A percentile compares a stretch with the other conserved stretches of the same genome.
These are phyloP conservation scores for Aspergillus costaricaensis DNA, from an alignment of 2,329 filamentous ascomycete genomes.

Conservation along the genomic window DNA sequence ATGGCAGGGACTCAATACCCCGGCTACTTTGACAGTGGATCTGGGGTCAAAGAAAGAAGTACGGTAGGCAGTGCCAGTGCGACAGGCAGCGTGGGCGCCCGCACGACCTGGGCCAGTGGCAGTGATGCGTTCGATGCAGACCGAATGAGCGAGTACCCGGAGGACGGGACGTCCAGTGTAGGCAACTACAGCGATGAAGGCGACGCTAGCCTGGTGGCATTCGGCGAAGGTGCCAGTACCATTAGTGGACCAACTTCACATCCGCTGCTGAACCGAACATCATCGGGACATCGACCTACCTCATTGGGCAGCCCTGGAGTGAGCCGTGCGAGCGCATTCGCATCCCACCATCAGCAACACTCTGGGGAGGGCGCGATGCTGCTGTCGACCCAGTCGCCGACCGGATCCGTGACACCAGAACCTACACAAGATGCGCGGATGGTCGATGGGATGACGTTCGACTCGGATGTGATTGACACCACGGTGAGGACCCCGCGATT, in stretches of 20 bases:
- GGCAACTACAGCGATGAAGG: constrained; percentile 86
- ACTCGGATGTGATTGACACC: constrained; percentile 64
- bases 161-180: constrained; percentile 63
- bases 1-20: constrained; percentile 50
- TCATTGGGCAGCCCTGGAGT: constrained; percentile 42
- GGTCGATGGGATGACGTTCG: constrained; percentile 68
- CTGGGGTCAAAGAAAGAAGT: constrained; percentile 75
- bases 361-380: constrained; percentile 44
- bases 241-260: constrained; percentile 74
- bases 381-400: constrained; percentile 34
- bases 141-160: constrained; percentile 67
- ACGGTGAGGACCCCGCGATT: constrained; percentile 61
- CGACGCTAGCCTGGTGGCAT: constrained; percentile 80
- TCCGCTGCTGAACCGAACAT: constrained; percentile 48
- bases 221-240: constrained; percentile 88
- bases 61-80: constrained; percentile 90
- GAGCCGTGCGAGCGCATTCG: constrained; percentile 33
- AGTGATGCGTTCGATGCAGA: constrained; percentile 60
- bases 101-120: constrained; percentile 68
- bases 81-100: constrained; percentile 69
- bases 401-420: constrained; percentile 44
- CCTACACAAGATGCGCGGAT: constrained; percentile 60
- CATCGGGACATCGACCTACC: constrained; percentile 42
- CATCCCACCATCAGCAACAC: constrained; percentile 30
- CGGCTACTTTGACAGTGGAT: constrained; percentile 79